Base-by-base conservation (phyloP, 2,329 filamentous ascomycete genomes). In the Verticillium dahliae region DNA sequence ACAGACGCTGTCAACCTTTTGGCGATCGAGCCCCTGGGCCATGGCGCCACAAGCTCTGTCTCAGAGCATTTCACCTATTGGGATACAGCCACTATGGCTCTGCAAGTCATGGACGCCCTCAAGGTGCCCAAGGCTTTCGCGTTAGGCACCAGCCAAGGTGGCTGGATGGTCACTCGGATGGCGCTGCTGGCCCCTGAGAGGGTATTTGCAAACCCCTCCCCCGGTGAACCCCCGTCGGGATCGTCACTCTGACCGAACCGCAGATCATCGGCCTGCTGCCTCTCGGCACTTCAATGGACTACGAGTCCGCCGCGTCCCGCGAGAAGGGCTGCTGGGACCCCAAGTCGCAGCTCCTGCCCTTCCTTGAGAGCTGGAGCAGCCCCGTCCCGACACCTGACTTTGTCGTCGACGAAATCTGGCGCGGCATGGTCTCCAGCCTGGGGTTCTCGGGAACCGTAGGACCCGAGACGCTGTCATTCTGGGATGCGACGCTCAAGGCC, bases 41-140 rank as follows among this genome's bases (percentile, higher is more conserved):
- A 84, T 66, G 81, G 81, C 63, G 70, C 76, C 15, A 83, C 81
- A 1, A 72, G 69, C 61, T 74, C 68, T 61, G 60, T 69, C n/a
- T 67, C 68, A 0, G 79, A 82, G 66, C 78, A 81, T 62, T 84
- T 81, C 66, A 84, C 80, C 2, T 83, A 82, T 72, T 84, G 82
- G 82, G 82, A 84, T 68, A 72, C 80, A 3, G 81, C 81, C 55
- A 71, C 76, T 62, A 79, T 86, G 79, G 78, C 79, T 11, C 71
- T 85, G 9, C 82, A 87, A 71, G 81, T 83, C 1, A 74, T 87
- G 75, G 78, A 84, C 45, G 75, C 75, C 5, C 73, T 84, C 3
- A 74, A 75, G 1, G 74, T 84, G 33, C 59, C 73, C 18, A 79
- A 78, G 72, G 80, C 79, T 0, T 84, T 81, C 63, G 76, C 77